These are phyloP conservation scores for Cucurbita ficifolia DNA, from an alignment of 306 rosid genomes.

Conservation along the genomic window DNA sequence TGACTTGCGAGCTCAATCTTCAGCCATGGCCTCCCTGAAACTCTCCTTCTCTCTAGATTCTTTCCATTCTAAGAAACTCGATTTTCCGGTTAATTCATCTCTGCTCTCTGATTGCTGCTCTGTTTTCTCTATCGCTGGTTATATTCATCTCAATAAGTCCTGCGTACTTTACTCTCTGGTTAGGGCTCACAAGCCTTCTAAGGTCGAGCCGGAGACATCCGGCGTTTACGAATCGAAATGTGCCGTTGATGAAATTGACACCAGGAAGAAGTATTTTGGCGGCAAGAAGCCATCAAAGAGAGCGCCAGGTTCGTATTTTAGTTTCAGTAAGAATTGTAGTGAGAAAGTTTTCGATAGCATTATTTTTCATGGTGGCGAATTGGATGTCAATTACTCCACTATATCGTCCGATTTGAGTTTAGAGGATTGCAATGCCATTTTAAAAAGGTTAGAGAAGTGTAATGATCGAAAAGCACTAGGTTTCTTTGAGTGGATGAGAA, in stretches of 20 bases:
- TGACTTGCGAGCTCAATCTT: background rate
- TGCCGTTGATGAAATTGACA: background rate
- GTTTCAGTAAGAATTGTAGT: conserved; percentile 13
- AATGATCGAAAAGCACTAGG: conserved; percentile 32
- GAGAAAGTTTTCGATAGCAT: conserved; percentile 22
- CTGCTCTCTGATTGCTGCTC: conserved; percentile 14
- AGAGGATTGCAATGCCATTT: conserved; percentile 44
- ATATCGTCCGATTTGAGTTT: conserved; percentile 31
- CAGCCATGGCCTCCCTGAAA: conserved; percentile 47
- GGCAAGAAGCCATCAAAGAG: conserved; percentile 13
- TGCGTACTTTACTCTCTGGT: conserved; percentile 16
- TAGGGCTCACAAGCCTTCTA: conserved; percentile 14
- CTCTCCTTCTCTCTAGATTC: conserved; percentile 30
- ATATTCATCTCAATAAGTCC: conserved; percentile 21
- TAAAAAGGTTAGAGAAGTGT: conserved; percentile 40
- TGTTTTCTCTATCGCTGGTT: conserved; percentile 3
- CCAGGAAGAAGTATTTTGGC: conserved; percentile 15
- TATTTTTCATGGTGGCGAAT: conserved; percentile 25
- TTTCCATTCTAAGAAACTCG: conserved; percentile 28
- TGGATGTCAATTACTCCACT: conserved; percentile 50
- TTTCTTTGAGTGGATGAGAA: conserved; percentile 64
- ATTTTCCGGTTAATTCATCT: conserved; percentile 6
- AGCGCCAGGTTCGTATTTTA: conserved; percentile 18
- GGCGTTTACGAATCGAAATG: conserved; percentile 4
- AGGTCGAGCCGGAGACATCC: conserved; percentile 17